Evolutionary conservation across 345 rosid species (phyloP), one percentile per base, ranked within the genome.

Genomic region (Brassica cretica): DNA sequence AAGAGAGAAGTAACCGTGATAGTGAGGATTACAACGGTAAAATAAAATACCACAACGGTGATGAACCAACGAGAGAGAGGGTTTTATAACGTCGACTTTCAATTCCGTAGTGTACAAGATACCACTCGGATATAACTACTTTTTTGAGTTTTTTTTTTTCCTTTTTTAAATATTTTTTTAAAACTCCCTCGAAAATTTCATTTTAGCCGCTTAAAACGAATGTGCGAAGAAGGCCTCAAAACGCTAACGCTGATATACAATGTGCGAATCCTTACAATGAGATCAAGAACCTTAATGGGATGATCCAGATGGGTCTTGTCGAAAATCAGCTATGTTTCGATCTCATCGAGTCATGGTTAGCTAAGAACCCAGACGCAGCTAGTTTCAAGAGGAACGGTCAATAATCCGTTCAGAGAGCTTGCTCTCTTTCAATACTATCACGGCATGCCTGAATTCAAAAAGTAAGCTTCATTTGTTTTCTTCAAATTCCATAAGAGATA

Each of bases 401-500:
- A 55, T 88, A 29, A 29, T 29, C 97, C 74, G 77, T 88, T 30
- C 75, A 85, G 84, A 76, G 93, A 91, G 73, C 91, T 91, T 33
- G 97, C 97, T 70, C 93, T 91, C 37, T 91, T 91, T 72, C 97
- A 91, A 78, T 93, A 91, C 75, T 91, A 91, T 68, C 89, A 89
- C 61, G 97, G 97, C 68, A 78, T 87, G 19, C 92, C 92, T 2
- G 83, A 77, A 19, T 91, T 91, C 83, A 91, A 91, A 76, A 80
- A 89, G 92, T 90, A 80, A 74, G 78, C 29, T n/a, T 62, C 44
- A 55, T 33, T 30, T 21, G 14, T 46, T 74, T 19, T 59, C 32
- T 70, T 70, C 24, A 8, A 53, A 9, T 32, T 8, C 51, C 1
- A 55, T 18, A 6, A 11, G 32, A 11, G 24, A 59, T 9, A 12